Conservation (phyloP, 2,329 filamentous ascomycete genomes). For the Coccinonectria pachysandricola region DNA sequence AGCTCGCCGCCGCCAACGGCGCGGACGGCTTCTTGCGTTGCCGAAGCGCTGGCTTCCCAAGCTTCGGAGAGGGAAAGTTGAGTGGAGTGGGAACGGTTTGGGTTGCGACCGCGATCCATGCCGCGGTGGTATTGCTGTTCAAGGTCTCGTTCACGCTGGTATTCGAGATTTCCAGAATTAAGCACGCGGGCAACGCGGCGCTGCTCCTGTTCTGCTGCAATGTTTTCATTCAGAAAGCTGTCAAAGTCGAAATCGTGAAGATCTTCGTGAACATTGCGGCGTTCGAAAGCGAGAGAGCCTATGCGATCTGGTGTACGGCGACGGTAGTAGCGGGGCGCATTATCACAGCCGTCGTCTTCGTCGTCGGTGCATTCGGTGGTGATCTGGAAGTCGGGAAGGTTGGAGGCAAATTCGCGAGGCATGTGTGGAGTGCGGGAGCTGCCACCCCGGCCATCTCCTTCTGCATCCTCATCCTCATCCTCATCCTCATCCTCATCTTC, state of each 20-base stretch:
- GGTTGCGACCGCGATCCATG: too few relatives aligned
- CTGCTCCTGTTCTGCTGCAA: slow-evolving; percentile 10
- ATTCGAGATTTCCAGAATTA: too few relatives aligned
- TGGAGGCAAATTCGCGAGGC: slow-evolving; percentile 41
- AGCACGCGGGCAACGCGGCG: too few relatives aligned
- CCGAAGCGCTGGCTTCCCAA: slow-evolving; percentile 38
- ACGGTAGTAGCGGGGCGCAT: slow-evolving; percentile 19
- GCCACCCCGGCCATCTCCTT: slow-evolving; percentile 30
- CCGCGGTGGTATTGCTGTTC: too few relatives aligned
- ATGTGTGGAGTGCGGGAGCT: slow-evolving; percentile 42
- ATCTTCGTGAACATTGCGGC: slow-evolving; percentile 29
- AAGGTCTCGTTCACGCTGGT: slow-evolving; percentile 10
- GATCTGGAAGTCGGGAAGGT: slow-evolving; percentile 40
- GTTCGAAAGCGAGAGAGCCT: slow-evolving; percentile 45
- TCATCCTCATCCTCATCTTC: too few relatives aligned
- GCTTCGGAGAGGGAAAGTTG: slow-evolving; percentile 24
- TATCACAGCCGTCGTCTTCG: slow-evolving; percentile 33
- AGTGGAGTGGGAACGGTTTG: slow-evolving; percentile 3
- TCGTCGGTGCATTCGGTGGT: slow-evolving; percentile 53
- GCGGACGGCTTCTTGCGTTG: slow-evolving; percentile 46
- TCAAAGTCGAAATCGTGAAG: slow-evolving; percentile 16
- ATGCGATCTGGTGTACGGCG: slow-evolving; percentile 42
- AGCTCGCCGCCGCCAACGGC: slow-evolving; percentile 49
- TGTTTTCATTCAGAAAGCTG: slow-evolving; percentile 15
- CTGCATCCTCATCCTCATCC: too few relatives aligned